Evolutionary conservation across 176 grass and related monocot genomes (phyloP), one percentile per base, ranked within the genome.

Genomic region (Aegilops bicornis): DNA sequence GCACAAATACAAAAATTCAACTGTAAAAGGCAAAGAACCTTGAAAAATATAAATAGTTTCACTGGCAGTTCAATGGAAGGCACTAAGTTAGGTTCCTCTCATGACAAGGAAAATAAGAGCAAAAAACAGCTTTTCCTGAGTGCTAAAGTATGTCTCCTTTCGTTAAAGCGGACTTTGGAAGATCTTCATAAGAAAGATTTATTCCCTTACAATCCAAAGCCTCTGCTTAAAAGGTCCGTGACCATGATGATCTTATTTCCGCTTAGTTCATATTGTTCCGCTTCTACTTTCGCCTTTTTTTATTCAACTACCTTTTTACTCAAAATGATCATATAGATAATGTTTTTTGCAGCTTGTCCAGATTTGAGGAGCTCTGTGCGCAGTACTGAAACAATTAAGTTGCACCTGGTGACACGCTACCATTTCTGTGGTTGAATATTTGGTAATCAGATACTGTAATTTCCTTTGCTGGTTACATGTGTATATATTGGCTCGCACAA

Each of bases 201-300:
- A 78, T 96, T 98, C 89, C 96, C 93, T 81, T 98, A 98, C 78
- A 98, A 96, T 17, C 93, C 92, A 30, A 94, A 90, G 50, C 86
- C 93, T 87, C 88, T 98, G 64, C 86, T 94, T 77, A 92, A 62
- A 92, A 96, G 96, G 96, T 98, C 36, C 9, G 86, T 81, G n/a
- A 1, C 12, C 45, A 75, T 87, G 56, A 4, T 70, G 60, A 27
- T 59, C 6, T 24, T 82, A 70, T 88, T 39, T 48, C 42, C 14
- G 5, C 11, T 69, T 59, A 14, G 43, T 73, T 66, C 2, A 73
- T 78, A 5, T 15, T 69, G 10, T 75, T 83, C 70, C 59, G 25
- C 19, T 29, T n/a, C 32, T 89, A 83, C 64, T 77, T 78, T 82
- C 37, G 6, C 33, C 12, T 83, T 13, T 35, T 35, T 62, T 64